phyloP scores from a whole-genome alignment of 176 grass and related monocot species.

The Avena sativa region DNA sequence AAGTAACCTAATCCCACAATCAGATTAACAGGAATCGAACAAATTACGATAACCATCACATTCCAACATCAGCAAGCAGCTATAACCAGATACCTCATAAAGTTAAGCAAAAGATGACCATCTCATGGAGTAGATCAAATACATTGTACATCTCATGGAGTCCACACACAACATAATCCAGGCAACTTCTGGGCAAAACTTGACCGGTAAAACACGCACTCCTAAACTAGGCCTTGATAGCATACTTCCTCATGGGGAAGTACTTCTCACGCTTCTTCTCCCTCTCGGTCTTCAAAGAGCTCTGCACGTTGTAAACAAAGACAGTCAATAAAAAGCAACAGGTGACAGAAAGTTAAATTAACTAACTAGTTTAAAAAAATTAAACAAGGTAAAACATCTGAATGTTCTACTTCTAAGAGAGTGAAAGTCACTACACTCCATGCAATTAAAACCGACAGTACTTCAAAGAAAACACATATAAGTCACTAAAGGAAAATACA shows the following conservation, averaged over 20 bases:
- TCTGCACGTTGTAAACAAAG: slow-evolving; percentile 31
- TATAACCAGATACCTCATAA: not conserved
- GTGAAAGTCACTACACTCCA: not conserved
- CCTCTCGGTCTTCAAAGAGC: slow-evolving; percentile 68
- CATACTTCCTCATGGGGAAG: too few relatives aligned
- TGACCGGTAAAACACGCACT: not conserved
- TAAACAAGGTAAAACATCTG: too few relatives aligned
- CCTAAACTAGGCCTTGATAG: not conserved
- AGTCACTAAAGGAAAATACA: not conserved
- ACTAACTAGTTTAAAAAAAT: too few relatives aligned
- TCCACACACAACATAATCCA: slow-evolving; percentile 31
- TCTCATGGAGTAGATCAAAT: slow-evolving; percentile 29
- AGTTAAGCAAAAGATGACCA: not conserved
- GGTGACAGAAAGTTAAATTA: not conserved
- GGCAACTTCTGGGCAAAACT: slow-evolving; percentile 39
- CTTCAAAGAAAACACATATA: not conserved
- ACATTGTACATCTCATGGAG: slow-evolving; percentile 33
- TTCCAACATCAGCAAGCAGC: not conserved
- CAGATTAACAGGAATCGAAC: not conserved
- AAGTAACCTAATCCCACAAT: not conserved
- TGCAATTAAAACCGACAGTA: not conserved
- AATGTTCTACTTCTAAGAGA: too few relatives aligned
- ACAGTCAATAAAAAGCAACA: not conserved
- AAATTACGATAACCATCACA: not conserved
- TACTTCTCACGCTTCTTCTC: slow-evolving; percentile 54